A percentile compares a stretch with the other conserved stretches of the same genome.
Conservation (phyloP, 306 rosid species). For the Arachis hypogaea region DNA sequence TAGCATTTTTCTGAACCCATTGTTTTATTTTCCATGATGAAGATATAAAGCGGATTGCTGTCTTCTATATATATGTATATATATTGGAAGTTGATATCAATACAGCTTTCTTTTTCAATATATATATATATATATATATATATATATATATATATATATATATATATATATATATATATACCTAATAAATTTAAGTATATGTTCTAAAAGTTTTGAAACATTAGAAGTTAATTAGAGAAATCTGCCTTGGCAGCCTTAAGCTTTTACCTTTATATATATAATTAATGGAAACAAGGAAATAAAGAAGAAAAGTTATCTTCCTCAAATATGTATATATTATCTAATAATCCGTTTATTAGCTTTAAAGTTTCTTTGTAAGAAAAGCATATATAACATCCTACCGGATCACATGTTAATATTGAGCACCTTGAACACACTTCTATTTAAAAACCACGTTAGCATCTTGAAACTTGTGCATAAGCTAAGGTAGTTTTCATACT, state of each 20-base stretch:
- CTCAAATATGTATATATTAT: constrained; percentile 1
- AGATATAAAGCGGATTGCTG: not conserved
- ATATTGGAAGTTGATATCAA: not conserved
- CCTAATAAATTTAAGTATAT: not conserved
- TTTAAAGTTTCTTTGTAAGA: constrained; percentile 5
- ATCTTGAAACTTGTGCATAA: not conserved
- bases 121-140: not conserved
- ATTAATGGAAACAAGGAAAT: not conserved
- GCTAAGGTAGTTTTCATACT: not conserved
- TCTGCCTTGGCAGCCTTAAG: constrained; percentile 29
- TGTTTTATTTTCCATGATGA: constrained; percentile 1
- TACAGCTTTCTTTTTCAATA: not conserved
- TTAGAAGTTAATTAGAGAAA: not conserved
- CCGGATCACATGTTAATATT: constrained; percentile 36
- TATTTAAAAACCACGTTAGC: not conserved
- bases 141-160: not conserved
- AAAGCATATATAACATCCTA: constrained; percentile 25
- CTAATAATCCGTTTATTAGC: not conserved
- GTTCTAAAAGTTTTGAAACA: constrained; percentile 1
- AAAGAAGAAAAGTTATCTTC: not conserved
- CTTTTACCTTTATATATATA: not conserved
- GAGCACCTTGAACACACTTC: constrained; percentile 16
- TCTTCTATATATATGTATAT: constrained; percentile 1
- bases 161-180: not conserved
- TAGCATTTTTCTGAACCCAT: constrained; percentile 14